Base-by-base conservation (phyloP, 169 alveolate species). In the Eimeria praecox region DNA sequence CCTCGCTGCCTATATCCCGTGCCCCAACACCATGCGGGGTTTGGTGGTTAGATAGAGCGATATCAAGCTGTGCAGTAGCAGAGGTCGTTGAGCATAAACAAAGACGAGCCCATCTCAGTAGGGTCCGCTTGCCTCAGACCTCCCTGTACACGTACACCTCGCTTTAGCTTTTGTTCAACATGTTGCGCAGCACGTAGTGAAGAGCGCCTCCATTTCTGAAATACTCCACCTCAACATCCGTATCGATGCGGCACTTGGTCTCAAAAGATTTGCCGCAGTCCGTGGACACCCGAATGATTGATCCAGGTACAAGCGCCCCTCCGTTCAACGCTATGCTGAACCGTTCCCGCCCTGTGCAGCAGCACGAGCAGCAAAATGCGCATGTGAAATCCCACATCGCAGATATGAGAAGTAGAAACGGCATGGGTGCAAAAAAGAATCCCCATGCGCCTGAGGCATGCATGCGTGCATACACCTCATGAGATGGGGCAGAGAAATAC, bases 161-260 rank as follows among this genome's bases (percentile, higher is more conserved):
- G 69, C 20, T 20, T n/a, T 24, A 49, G 46, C 49, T 35, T 89
- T 91, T 46, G 54, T 93, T 96, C 30, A 96, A 96, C 38, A 98
- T 96, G 92, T 98, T 98, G 89, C 99, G 97, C 77, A 98, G 97
- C 3, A 98, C 99, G 78, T 98, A 98, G 62, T 96, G 98, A 54
- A 98, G 95, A 85, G 98, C 98, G 54, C 99, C 99, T 52, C 99
- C 99, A 94, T 98, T 96, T 89, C 97, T 95, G 97, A 96, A 98
- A 96, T 98, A 98, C 62, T 97, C 98, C 38, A 98, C 97, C 89
- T 98, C 99, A 9, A 96, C 96, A 20, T 95, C 98, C 44, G 98
- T 97, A 52, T 97, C 98, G 33, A 97, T 94, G 66, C 92, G 71
- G 96, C 95, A 73, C 24, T 56, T 85, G 9, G 85, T 49, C n/a